phyloP scores from a whole-genome alignment of 129 eudicot genomes.

The Gnaphalium uliginosum region DNA sequence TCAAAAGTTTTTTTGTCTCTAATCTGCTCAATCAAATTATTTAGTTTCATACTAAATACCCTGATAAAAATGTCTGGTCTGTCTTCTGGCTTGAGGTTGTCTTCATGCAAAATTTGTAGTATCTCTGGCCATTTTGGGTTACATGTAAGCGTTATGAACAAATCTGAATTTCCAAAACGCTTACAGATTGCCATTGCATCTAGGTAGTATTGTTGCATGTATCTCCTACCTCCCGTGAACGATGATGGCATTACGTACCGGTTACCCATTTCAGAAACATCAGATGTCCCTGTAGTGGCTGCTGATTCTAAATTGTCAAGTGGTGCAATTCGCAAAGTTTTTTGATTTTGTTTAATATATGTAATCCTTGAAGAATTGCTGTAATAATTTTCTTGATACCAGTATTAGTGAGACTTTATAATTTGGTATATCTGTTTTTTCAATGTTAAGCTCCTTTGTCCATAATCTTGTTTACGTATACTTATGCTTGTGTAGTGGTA shows the following conservation, averaged over 20 bases:
- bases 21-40: background rate
- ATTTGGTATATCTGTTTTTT: too few species aligned
- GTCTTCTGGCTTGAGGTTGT: background rate
- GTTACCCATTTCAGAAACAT: background rate
- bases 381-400: too few species aligned
- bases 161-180: background rate
- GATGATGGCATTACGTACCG: slow-evolving; percentile 26
- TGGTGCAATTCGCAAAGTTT: too few species aligned
- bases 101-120: background rate
- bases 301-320: too few species aligned
- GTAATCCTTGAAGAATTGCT: too few species aligned
- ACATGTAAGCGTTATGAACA: background rate
- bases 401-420: too few species aligned
- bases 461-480: too few species aligned
- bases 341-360: too few species aligned
- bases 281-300: background rate
- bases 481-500: too few species aligned
- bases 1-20: background rate
- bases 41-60: slow-evolving; percentile 6
- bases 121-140: slow-evolving; percentile 12
- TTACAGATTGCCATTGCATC: slow-evolving; percentile 27
- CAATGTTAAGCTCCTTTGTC: too few species aligned
- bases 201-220: slow-evolving; percentile 11
- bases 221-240: slow-evolving; percentile 4
- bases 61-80: background rate